Base-by-base conservation (phyloP, 805 yeast species). In the Jamesozyma piceae region DNA sequence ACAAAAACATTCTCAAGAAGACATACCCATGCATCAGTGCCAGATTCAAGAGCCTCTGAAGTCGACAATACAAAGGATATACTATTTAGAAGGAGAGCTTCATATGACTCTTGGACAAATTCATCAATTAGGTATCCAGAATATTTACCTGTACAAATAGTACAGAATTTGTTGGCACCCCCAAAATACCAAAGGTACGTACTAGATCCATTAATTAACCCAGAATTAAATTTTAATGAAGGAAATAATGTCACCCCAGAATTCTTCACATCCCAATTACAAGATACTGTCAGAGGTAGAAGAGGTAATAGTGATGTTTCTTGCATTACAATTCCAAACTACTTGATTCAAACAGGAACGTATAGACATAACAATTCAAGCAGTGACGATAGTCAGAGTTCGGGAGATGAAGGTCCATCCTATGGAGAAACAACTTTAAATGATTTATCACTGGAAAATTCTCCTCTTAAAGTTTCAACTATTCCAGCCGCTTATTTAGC, bases 121-220 rank as follows among this genome's bases (percentile, higher is more conserved):
- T 5, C n/a, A 5, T 9, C 2, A 3, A 6, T 13, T 3, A 20
- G 19, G 13, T 14, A 19, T 5, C 30, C 35, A 21, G 18, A 29
- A 3, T 20, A 27, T 14, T 24, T 41, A 20, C 43, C 43, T 4
- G 43, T 31, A 3, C 27, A 22, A 9, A 35, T 51, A 28, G 41
- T 57, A 14, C 54, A 59, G 11, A 67, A 71, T 4, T 67, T 71
- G 43, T 69, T 76, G 63, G 92, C 95, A 1, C 95, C 96, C 3
- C 95, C 96, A 22, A 72, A 80, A 45, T 88, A 88, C 60, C 87
- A 77, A 46, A 77, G 72, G 43, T 92, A 84, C 58, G 75, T 85
- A 28, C 84, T 81, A 61, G 96, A 41, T 31, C 21, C 36, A 14
- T 15, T 35, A 18, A 11, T 18, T 17, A 31, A 33, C 15, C n/a